Percentiles rank a stretch among this genome's conserved stretches.
These are phyloP conservation scores for Cymbopogon flexuosus DNA, from an alignment of 202 grass and related monocot species.

Conservation along the genomic window DNA sequence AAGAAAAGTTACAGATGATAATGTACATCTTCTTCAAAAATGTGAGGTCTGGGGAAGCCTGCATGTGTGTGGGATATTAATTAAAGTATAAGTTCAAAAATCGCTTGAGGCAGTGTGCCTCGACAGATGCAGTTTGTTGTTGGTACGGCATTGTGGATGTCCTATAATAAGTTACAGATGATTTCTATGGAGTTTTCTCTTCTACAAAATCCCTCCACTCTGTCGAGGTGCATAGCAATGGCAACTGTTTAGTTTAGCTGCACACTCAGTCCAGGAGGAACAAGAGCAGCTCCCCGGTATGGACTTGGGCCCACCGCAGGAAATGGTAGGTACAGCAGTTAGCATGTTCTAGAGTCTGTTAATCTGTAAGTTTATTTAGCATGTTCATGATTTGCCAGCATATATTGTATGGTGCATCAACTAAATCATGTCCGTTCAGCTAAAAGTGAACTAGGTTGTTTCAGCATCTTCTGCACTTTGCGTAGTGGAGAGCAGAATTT, in stretches of 20 bases:
- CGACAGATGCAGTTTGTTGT: not conserved
- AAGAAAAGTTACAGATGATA: not conserved
- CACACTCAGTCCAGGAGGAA: not conserved
- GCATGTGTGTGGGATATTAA: not conserved
- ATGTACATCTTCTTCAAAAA: not conserved
- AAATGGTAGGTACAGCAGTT: not conserved
- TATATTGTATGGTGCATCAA: not conserved
- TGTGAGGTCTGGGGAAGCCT: not conserved
- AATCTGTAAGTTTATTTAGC: too few relatives aligned
- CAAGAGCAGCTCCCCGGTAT: not conserved
- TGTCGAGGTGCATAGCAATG: not conserved
- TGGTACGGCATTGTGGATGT: not conserved
- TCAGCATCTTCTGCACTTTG: not conserved
- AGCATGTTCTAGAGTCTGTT: too few relatives aligned
- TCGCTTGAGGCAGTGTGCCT: not conserved
- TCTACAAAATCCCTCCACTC: not conserved
- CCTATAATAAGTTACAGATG: not conserved
- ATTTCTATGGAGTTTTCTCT: not conserved
- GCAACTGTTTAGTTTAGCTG: not conserved
- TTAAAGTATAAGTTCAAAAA: not conserved
- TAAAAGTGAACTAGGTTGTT: not conserved
- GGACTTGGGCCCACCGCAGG: not conserved
- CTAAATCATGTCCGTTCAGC: too few relatives aligned
- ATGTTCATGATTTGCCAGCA: not conserved
- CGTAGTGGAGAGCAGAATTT: not conserved